A percentile compares a stretch with the other conserved stretches of the same genome.
phyloP scores from a whole-genome alignment of 2,329 filamentous ascomycete genomes.

The Zarea fungicola region DNA sequence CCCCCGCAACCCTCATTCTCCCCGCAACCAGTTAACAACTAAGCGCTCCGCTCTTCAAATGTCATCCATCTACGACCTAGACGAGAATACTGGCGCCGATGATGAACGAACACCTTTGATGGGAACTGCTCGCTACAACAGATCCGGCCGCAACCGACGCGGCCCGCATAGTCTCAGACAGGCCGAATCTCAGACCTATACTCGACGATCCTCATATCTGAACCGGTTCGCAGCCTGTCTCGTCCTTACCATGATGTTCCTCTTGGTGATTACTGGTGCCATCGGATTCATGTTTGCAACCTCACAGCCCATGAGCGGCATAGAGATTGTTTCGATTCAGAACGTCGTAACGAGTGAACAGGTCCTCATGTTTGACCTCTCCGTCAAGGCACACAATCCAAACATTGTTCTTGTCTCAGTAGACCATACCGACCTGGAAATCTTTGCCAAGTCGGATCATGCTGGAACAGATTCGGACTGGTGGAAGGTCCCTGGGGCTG shows the following conservation, averaged over 20 bases:
- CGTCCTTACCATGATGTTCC: conserved; percentile 73
- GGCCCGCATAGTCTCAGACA: conserved; percentile 55
- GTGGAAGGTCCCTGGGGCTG: conserved; percentile 36
- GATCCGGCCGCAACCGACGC: conserved; percentile 54
- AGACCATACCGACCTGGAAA: conserved; percentile 79
- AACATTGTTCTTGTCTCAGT: conserved; percentile 88
- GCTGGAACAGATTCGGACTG: conserved; percentile 65
- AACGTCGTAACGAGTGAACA: conserved; percentile 92
- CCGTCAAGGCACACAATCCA: conserved; percentile 83
- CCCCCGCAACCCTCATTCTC: conserved; percentile 50
- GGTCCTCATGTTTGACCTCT: conserved; percentile 89
- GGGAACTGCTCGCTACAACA: conserved; percentile 49
- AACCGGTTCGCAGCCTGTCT: conserved; percentile 80
- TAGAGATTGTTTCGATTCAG: conserved; percentile 73
- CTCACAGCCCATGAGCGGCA: conserved; percentile 76
- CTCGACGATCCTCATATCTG: conserved; percentile 57
- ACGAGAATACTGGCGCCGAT: conserved; percentile 72
- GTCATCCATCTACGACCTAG: conserved; percentile 68
- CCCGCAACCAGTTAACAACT: conserved; percentile 27
- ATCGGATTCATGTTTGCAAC: conserved; percentile 88
- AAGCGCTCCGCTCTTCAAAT: conserved; percentile 54
- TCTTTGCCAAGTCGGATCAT: conserved; percentile 92
- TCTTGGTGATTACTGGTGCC: conserved; percentile 77
- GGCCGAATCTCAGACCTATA: conserved; percentile 67
- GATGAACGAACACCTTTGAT: conserved; percentile 86